phyloP scores from a whole-genome alignment of 1,284 basidiomycete genomes.

The Cryptococcus neoformans region DNA sequence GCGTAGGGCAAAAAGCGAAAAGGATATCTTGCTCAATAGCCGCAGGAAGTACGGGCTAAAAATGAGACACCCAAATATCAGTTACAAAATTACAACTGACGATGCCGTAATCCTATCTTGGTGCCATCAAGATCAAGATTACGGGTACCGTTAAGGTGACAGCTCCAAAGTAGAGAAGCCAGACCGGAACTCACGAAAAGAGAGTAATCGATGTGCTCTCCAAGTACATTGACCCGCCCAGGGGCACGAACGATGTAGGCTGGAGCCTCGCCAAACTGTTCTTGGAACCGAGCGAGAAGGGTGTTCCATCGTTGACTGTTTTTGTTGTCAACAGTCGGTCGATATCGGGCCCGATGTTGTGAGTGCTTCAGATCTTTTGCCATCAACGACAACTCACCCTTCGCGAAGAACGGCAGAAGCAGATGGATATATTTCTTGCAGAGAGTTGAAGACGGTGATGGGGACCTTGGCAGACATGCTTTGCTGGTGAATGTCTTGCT shows the following conservation, averaged over 20 bases:
- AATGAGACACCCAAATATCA: slow-evolving; percentile 29
- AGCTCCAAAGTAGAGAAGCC: not conserved
- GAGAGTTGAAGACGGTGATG: slow-evolving; percentile 63
- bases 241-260: slow-evolving; percentile 74
- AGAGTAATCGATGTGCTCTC: slow-evolving; percentile 83
- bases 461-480: slow-evolving; percentile 55
- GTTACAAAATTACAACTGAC: not conserved
- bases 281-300: slow-evolving; percentile 62
- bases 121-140: not conserved
- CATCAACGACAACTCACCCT: slow-evolving; percentile 47
- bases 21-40: slow-evolving; percentile 83
- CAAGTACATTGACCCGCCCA: slow-evolving; percentile 73
- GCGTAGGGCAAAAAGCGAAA: slow-evolving; percentile 62
- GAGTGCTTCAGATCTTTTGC: not conserved
- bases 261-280: slow-evolving; percentile 64
- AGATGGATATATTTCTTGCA: slow-evolving; percentile 60
- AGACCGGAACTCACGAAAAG: slow-evolving; percentile 27
- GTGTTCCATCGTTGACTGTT: slow-evolving; percentile 60
- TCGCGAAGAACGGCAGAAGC: slow-evolving; percentile 58
- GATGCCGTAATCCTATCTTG: not conserved
- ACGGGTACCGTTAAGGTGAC: slow-evolving; percentile 47
- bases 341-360: not conserved
- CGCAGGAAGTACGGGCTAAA: slow-evolving; percentile 64
- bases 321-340: not conserved
- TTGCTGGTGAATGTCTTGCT: too few species aligned